phyloP scores from a whole-genome alignment of 768 basidiomycete genomes.

The Tulasnella sp. region DNA sequence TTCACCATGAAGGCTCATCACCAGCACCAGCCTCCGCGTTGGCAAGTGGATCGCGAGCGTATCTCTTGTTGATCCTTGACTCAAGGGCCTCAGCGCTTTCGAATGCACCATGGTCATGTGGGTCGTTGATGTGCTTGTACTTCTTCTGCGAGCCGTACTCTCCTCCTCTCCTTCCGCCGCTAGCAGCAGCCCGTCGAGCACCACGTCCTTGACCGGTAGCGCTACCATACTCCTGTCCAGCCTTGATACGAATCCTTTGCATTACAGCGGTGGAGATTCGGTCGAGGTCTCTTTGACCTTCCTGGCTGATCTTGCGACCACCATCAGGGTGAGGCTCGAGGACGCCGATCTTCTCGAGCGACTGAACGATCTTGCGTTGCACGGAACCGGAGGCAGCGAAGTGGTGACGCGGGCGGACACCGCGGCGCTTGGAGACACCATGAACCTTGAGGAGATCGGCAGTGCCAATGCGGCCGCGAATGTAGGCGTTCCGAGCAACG shows the following conservation, averaged over 20 bases:
- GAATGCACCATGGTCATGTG: conserved; percentile 4
- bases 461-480: conserved; percentile 95
- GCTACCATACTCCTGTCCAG: conserved; percentile 20
- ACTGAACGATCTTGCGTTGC: conserved; percentile 94
- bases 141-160: conserved; percentile 15
- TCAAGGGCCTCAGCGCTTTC: neutral
- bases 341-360: conserved; percentile 98
- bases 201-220: neutral
- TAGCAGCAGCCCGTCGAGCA: conserved; percentile 9
- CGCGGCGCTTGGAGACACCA: conserved; percentile 93
- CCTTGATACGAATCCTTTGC: conserved; percentile 26
- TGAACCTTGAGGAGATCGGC: conserved; percentile 95
- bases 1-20: conserved; percentile 13
- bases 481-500: conserved; percentile 98
- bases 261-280: conserved; percentile 90
- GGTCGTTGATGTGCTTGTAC: conserved; percentile 7
- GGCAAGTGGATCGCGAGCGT: neutral
- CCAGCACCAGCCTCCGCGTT: neutral
- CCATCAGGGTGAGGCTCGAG: conserved; percentile 92
- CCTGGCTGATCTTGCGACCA: conserved; percentile 94
- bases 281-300: conserved; percentile 94
- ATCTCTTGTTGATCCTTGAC: conserved; percentile 10
- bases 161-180: conserved; percentile 9
- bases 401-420: conserved; percentile 96
- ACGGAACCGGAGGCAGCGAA: conserved; percentile 81